These are phyloP conservation scores for Lyophyllum shimeji DNA, from an alignment of 768 basidiomycete genomes.

Conservation along the genomic window DNA sequence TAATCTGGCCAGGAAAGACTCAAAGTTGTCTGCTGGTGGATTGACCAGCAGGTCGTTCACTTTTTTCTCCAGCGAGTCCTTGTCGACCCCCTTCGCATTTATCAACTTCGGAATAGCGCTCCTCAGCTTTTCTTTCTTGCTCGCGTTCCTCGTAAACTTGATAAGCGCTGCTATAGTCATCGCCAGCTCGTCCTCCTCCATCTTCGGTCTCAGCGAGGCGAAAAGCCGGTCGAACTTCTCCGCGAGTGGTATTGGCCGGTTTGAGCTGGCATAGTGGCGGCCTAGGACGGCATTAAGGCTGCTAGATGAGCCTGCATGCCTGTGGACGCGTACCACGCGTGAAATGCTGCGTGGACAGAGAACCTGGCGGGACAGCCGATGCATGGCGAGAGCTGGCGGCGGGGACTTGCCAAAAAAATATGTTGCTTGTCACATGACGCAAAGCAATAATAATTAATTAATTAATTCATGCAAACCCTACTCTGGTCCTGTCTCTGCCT, in stretches of 20 bases:
- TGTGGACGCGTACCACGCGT: slow-evolving; percentile 29
- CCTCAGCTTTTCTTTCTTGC: slow-evolving; percentile 3
- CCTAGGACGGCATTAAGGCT: neutral
- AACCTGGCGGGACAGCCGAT: slow-evolving; percentile 21
- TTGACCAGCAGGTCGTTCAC: slow-evolving; percentile 10
- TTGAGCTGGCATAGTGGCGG: slow-evolving; percentile 17
- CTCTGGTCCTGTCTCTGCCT: neutral
- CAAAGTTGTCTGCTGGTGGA: slow-evolving; percentile 14
- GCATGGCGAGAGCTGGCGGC: slow-evolving; percentile 15
- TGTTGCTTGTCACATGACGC: slow-evolving; percentile 14
- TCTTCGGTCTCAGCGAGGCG: slow-evolving; percentile 17
- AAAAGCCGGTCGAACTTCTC: slow-evolving; percentile 22
- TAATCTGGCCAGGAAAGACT: slow-evolving; percentile 3
- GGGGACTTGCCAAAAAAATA: slow-evolving; percentile 8
- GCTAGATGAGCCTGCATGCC: neutral
- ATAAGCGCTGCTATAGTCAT: slow-evolving; percentile 18
- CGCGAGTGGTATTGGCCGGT: neutral
- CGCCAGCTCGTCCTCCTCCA: slow-evolving; percentile 21
- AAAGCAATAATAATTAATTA: neutral
- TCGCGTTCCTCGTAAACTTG: slow-evolving; percentile 10
- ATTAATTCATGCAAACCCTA: neutral
- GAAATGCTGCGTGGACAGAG: slow-evolving; percentile 18
- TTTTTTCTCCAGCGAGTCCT: slow-evolving; percentile 4
- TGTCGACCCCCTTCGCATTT: neutral
- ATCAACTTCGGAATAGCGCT: slow-evolving; percentile 1